Percentiles rank a stretch among this genome's conserved stretches.
Conservation (phyloP, 176 grass and related monocot species). For the Phoenix dactylifera region DNA sequence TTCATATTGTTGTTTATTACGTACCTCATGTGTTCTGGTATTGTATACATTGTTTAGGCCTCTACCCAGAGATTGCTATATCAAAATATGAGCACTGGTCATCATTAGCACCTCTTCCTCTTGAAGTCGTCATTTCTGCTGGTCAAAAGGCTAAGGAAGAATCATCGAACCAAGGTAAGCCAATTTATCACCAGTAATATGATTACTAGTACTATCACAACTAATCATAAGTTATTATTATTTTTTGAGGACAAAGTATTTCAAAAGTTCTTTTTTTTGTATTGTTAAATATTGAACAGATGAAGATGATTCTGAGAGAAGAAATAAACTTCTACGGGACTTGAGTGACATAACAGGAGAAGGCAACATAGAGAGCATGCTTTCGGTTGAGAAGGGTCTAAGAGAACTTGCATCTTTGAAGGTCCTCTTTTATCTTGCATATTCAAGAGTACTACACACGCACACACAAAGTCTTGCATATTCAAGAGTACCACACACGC, state of each 20-base stretch:
- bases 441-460: too few species aligned
- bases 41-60: conserved; percentile 31
- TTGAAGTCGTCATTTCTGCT: conserved; percentile 89
- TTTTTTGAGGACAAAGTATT: not conserved
- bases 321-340: conserved; percentile 67
- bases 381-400: conserved; percentile 98
- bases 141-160: conserved; percentile 97
- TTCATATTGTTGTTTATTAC: too few species aligned
- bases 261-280: conserved; percentile 7
- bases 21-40: too few species aligned
- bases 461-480: too few species aligned
- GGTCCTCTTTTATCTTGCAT: conserved; percentile 25
- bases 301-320: conserved; percentile 53
- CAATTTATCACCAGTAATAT: conserved; percentile 1
- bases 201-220: not conserved
- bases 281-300: conserved; percentile 35
- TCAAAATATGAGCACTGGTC: conserved; percentile 98
- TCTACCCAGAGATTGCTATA: conserved; percentile 91
- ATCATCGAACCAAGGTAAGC: conserved; percentile 53
- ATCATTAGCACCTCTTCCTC: conserved; percentile 92
- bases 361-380: conserved; percentile 97
- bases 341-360: conserved; percentile 89
- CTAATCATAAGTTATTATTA: conserved; percentile 8
- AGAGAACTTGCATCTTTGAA: conserved; percentile 90
- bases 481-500: too few species aligned